These are phyloP conservation scores for Paracoccidioides brasiliensis DNA, from an alignment of 2,329 filamentous ascomycete species.

Conservation along the genomic window DNA sequence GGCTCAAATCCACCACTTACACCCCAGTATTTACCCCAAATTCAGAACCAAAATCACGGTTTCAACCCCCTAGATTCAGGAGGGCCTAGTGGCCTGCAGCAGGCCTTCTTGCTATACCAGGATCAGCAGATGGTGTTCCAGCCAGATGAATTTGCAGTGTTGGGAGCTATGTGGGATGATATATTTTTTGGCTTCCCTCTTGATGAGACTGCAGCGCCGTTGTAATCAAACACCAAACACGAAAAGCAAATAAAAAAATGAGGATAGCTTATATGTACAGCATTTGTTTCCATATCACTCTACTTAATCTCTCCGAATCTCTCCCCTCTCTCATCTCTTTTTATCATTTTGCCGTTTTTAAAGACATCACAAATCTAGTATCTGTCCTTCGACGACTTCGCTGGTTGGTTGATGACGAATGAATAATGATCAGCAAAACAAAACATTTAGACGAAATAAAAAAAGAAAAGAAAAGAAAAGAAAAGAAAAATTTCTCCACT, in stretches of 20 bases:
- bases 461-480: background rate
- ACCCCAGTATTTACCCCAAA: background rate
- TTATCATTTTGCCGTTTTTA: background rate
- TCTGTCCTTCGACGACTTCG: background rate
- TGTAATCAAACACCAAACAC: background rate
- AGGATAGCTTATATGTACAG: background rate
- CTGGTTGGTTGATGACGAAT: background rate
- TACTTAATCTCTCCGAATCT: background rate
- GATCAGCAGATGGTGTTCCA: background rate
- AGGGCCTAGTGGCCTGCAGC: background rate
- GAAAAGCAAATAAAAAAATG: background rate
- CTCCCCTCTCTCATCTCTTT: background rate
- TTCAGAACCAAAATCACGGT: background rate
- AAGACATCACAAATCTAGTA: background rate
- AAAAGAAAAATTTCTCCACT: background rate
- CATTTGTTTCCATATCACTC: background rate
- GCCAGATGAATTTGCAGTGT: background rate
- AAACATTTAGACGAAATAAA: no score
- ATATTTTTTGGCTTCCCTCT: slow-evolving; percentile 6
- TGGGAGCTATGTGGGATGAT: slow-evolving; percentile 11
- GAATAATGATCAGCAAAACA: background rate
- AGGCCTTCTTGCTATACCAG: background rate
- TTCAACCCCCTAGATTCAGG: background rate
- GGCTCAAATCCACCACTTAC: background rate
- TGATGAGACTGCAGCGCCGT: background rate